Evolutionary conservation across 495 filamentous ascomycete species (phyloP).

Genomic region (Chaetomidium leptoderma): DNA sequence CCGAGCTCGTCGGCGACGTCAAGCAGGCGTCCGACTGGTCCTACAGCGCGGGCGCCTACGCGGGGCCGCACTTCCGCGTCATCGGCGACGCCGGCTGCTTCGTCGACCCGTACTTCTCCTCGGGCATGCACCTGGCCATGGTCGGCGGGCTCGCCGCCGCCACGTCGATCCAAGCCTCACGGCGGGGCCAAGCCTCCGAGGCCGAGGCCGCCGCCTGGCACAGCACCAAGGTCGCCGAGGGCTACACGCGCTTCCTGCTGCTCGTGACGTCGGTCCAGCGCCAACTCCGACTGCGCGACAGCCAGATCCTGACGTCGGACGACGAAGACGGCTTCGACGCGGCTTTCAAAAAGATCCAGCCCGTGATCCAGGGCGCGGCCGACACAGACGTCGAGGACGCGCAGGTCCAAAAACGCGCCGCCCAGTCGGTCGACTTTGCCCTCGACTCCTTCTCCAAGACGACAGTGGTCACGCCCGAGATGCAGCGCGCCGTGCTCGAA

Average conservation of each 20-base stretch:
- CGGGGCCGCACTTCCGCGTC: constrained; percentile 34
- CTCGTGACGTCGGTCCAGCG: too few species aligned
- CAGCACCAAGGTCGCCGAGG: constrained; percentile 40
- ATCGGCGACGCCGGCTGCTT: constrained; percentile 46
- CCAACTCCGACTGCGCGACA: too few species aligned
- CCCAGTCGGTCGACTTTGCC: too few species aligned
- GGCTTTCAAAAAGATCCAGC: too few species aligned
- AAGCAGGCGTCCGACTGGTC: constrained; percentile 43
- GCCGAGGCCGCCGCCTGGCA: constrained; percentile 44
- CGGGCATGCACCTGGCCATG: constrained; percentile 49
- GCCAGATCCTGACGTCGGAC: constrained; percentile 43
- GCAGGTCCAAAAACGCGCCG: too few species aligned
- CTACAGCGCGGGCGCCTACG: constrained; percentile 39
- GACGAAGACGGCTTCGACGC: constrained; percentile 46
- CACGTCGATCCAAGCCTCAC: too few species aligned
- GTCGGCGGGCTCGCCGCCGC: constrained; percentile 43
- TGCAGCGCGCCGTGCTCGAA: too few species aligned
- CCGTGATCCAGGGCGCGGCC: too few species aligned
- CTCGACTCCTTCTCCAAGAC: too few species aligned
- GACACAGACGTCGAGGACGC: too few species aligned
- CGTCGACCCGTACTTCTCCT: constrained; percentile 45
- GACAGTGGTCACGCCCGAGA: too few species aligned
- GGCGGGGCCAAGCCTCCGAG: constrained; percentile 41
- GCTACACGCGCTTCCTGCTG: constrained; percentile 50
- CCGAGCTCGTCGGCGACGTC: constrained; percentile 29